These are phyloP conservation scores for Carex sylvatica DNA, from an alignment of 202 grass and related monocot genomes.

Conservation along the genomic window DNA sequence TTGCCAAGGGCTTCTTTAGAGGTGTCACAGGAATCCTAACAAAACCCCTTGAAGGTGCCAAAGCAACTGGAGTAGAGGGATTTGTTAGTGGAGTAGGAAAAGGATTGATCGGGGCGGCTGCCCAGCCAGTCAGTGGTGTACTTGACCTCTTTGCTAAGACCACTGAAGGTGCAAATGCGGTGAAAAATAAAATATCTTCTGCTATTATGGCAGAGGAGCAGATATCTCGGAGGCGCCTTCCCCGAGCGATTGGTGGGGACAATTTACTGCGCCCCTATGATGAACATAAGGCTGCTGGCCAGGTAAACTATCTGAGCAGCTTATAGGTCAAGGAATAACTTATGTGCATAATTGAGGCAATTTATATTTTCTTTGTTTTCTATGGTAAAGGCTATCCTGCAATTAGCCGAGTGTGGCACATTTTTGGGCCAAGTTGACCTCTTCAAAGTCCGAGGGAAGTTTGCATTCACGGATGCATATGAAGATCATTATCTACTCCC, in stretches of 20 bases:
- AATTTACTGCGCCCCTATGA: conserved; percentile 87
- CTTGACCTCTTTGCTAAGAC: conserved; percentile 97
- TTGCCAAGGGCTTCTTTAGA: conserved; percentile 95
- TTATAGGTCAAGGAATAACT: background rate
- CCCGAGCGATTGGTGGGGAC: conserved; percentile 83
- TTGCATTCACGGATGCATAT: conserved; percentile 97
- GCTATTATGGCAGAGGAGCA: conserved; percentile 96
- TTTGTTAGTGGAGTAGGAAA: conserved; percentile 96
- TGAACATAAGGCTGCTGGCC: conserved; percentile 82
- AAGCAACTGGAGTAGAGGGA: conserved; percentile 86
- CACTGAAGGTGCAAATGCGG: conserved; percentile 98
- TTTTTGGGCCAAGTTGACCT: conserved; percentile 99
- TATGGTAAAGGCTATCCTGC: conserved; percentile 75
- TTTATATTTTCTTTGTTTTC: conserved; percentile 12
- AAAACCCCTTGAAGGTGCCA: conserved; percentile 96
- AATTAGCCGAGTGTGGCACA: conserved; percentile 86
- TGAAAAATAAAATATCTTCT: conserved; percentile 97
- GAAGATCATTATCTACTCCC: conserved; percentile 89
- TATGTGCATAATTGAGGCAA: conserved; percentile 12
- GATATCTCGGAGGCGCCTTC: conserved; percentile 64
- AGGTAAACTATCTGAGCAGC: conserved; percentile 40
- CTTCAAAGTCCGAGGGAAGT: conserved; percentile 96
- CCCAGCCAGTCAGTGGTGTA: conserved; percentile 95
- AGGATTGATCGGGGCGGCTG: conserved; percentile 93
- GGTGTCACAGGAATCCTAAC: conserved; percentile 97